phyloP scores from a whole-genome alignment of 2,329 filamentous ascomycete species.

The Pseudomassariella vexata region DNA sequence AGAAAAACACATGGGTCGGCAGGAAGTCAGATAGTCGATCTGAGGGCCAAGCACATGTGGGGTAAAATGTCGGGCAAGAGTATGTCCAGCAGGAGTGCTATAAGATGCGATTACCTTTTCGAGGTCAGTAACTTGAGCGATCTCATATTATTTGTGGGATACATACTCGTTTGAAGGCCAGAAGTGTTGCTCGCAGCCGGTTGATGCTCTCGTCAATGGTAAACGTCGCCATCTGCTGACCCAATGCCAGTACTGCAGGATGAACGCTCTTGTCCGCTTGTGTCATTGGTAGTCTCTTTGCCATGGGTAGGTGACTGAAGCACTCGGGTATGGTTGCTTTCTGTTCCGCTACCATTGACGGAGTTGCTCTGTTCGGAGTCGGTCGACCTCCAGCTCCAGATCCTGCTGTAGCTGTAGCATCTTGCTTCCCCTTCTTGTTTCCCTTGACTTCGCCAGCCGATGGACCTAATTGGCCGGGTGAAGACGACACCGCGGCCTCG shows the following conservation, averaged over 20 bases:
- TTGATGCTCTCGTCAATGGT: constrained; percentile 84
- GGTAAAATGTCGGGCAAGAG: constrained; percentile 84
- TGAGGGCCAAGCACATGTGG: constrained; percentile 88
- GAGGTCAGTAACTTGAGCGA: background rate
- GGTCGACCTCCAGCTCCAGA: constrained; percentile 21
- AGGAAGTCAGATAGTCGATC: constrained; percentile 90
- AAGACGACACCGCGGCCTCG: constrained; percentile 23
- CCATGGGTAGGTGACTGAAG: constrained; percentile 79
- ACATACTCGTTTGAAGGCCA: constrained; percentile 78
- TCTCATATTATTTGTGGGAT: background rate
- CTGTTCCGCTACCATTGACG: constrained; percentile 39
- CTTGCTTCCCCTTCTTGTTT: constrained; percentile 43
- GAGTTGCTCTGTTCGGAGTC: constrained; percentile 24
- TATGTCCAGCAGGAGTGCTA: constrained; percentile 76
- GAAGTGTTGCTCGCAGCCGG: constrained; percentile 77
- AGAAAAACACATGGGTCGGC: constrained; percentile 90
- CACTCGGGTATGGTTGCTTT: constrained; percentile 64
- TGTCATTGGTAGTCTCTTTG: constrained; percentile 46
- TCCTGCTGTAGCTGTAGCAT: constrained; percentile 26
- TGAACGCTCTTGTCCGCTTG: constrained; percentile 74
- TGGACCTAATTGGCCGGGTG: constrained; percentile 30
- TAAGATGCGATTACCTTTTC: constrained; percentile 84
- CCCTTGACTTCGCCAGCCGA: constrained; percentile 36
- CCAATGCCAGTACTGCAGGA: constrained; percentile 76
- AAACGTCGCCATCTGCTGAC: constrained; percentile 87